phyloP scores from a whole-genome alignment of 352 stramenopile genomes.

The Peronospora tabacina region DNA sequence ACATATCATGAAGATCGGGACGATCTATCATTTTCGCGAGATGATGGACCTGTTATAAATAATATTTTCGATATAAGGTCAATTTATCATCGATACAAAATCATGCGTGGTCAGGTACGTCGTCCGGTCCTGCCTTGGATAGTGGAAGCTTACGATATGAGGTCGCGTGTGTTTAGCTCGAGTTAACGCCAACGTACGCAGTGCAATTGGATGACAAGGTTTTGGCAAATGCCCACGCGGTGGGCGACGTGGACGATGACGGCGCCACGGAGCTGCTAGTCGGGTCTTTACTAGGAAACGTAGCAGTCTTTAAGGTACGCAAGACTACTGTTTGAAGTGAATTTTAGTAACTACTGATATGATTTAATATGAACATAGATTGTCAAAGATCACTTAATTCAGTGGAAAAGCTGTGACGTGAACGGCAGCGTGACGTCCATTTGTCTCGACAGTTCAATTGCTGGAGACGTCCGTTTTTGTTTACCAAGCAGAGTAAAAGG shows the following conservation, averaged over 20 bases:
- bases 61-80: not conserved
- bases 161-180: conserved; percentile 32
- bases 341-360: not conserved
- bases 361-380: conserved; percentile 25
- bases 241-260: conserved; percentile 61
- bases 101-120: conserved; percentile 26
- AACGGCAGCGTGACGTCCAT: conserved; percentile 70
- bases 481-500: not conserved
- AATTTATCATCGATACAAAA: too few species aligned
- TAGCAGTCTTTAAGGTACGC: conserved; percentile 65
- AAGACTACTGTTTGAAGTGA: not conserved
- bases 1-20: conserved; percentile 7
- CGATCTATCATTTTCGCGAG: not conserved
- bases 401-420: conserved; percentile 49
- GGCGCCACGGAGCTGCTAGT: conserved; percentile 58
- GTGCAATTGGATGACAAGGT: conserved; percentile 59
- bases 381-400: conserved; percentile 37
- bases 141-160: too few species aligned
- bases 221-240: conserved; percentile 56
- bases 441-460: conserved; percentile 37
- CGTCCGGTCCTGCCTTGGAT: not conserved
- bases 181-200: conserved; percentile 55
- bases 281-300: conserved; percentile 46
- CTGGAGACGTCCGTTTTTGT: conserved; percentile 31
- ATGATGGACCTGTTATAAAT: not conserved